phyloP scores from a whole-genome alignment of 1,284 basidiomycete species.

The Tilletia horrida region DNA sequence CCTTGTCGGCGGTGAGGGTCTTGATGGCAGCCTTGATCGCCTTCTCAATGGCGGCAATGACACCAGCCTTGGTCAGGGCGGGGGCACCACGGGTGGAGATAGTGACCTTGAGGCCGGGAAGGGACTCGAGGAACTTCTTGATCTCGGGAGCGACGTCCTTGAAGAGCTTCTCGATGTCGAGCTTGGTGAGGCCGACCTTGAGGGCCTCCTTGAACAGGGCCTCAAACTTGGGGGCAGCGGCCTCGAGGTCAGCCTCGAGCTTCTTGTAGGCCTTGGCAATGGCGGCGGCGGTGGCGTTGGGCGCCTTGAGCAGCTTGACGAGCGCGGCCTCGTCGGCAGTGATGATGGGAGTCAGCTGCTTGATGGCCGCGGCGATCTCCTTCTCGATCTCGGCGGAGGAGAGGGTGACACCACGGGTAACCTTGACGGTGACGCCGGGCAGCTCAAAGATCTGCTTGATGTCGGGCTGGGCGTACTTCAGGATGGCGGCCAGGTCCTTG shows the following conservation, averaged over 20 bases:
- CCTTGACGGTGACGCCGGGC: neutral
- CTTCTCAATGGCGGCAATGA: neutral
- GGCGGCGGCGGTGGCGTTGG: conserved; percentile 1
- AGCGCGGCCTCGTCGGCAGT: neutral
- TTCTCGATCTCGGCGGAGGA: neutral
- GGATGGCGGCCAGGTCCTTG: neutral
- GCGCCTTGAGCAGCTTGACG: neutral
- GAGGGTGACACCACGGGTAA: neutral
- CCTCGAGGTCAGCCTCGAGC: neutral
- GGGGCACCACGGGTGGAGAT: neutral
- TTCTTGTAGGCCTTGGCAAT: neutral
- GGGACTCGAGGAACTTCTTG: conserved; percentile 4
- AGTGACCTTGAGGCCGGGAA: neutral
- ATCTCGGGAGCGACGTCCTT: neutral
- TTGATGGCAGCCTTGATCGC: neutral
- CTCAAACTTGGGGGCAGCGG: neutral
- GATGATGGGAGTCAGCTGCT: conserved; percentile 16
- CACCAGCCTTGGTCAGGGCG: neutral
- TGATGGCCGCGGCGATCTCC: conserved; percentile 1
- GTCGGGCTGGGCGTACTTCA: conserved; percentile 9
- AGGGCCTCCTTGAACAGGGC: conserved; percentile 4
- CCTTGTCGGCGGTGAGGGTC: neutral
- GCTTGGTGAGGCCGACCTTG: neutral
- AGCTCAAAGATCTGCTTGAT: conserved; percentile 13
- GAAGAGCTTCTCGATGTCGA: neutral